A percentile compares a stretch with the other conserved stretches of the same genome.
These are phyloP conservation scores for Vitis rupestris DNA, from an alignment of 164 flowering plant species.

Conservation along the genomic window DNA sequence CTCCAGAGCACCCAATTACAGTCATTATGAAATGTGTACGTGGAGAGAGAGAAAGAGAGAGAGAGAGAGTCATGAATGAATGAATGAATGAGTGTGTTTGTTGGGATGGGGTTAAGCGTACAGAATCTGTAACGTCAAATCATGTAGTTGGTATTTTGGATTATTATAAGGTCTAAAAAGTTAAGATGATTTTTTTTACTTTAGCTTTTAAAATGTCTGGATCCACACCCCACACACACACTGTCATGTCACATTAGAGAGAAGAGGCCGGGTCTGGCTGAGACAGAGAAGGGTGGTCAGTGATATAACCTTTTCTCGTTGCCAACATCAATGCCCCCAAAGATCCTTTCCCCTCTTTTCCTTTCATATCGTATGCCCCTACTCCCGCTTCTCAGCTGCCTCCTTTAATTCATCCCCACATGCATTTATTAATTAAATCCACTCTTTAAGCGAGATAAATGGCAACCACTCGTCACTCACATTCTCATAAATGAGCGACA, in stretches of 20 bases:
- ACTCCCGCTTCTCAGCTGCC: too few species aligned
- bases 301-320: constrained; percentile 20
- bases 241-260: constrained; percentile 12
- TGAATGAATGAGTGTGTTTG: background rate
- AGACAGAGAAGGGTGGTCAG: constrained; percentile 1
- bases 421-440: too few species aligned
- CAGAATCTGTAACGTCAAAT: constrained; percentile 61
- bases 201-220: constrained; percentile 9
- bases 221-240: background rate
- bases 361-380: too few species aligned
- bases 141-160: constrained; percentile 37
- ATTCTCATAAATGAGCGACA: too few species aligned
- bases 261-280: background rate
- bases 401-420: too few species aligned
- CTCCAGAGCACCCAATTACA: too few species aligned
- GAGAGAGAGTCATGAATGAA: background rate
- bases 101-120: constrained; percentile 11
- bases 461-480: too few species aligned
- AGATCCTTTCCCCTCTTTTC: too few species aligned
- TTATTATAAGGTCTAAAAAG: constrained; percentile 5
- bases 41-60: constrained; percentile 6
- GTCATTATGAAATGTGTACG: too few species aligned
- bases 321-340: background rate
- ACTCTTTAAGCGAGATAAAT: too few species aligned
- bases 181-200: constrained; percentile 1